These are phyloP conservation scores for Emericellopsis atlantica DNA, from an alignment of 2,329 filamentous ascomycete species.

Conservation along the genomic window DNA sequence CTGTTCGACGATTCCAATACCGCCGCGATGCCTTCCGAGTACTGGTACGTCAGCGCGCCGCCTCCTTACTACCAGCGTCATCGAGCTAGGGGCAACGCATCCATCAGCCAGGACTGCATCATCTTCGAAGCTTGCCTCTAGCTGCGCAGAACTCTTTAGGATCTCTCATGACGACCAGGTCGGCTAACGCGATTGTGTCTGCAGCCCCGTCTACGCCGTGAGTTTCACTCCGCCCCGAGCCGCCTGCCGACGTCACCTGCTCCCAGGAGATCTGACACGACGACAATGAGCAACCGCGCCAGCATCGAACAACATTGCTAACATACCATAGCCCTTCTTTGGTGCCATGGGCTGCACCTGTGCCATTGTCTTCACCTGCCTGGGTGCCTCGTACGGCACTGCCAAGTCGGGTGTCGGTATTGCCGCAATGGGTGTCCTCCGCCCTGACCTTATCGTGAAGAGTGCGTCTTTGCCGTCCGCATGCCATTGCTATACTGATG, in stretches of 20 bases:
- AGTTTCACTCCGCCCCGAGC: conserved; percentile 36
- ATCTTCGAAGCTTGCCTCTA: background rate
- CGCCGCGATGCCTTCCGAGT: conserved; percentile 63
- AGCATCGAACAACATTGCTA: conserved; percentile 13
- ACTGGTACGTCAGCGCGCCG: conserved; percentile 54
- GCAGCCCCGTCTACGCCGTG: conserved; percentile 96
- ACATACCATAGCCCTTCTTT: conserved; percentile 63
- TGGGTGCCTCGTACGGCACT: conserved; percentile 95
- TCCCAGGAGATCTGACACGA: conserved; percentile 4
- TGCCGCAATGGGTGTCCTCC: conserved; percentile 92
- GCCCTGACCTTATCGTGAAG: conserved; percentile 98
- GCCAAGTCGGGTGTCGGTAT: conserved; percentile 99
- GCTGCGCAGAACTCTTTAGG: background rate
- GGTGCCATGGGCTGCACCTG: conserved; percentile 95
- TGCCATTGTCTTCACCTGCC: conserved; percentile 94
- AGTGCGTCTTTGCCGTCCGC: conserved; percentile 47
- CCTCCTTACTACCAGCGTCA: conserved; percentile 14
- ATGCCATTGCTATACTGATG: conserved; percentile 7
- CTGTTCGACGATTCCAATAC: conserved; percentile 13
- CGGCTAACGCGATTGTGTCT: conserved; percentile 28
- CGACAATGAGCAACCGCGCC: conserved; percentile 5
- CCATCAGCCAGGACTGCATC: conserved; percentile 6
- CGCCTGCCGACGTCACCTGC: conserved; percentile 16
- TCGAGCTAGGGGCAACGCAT: conserved; percentile 10
- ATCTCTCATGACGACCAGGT: conserved; percentile 4